Base-by-base conservation (phyloP, 2,329 filamentous ascomycete genomes). In the Chrysoporthe deuterocubensis region DNA sequence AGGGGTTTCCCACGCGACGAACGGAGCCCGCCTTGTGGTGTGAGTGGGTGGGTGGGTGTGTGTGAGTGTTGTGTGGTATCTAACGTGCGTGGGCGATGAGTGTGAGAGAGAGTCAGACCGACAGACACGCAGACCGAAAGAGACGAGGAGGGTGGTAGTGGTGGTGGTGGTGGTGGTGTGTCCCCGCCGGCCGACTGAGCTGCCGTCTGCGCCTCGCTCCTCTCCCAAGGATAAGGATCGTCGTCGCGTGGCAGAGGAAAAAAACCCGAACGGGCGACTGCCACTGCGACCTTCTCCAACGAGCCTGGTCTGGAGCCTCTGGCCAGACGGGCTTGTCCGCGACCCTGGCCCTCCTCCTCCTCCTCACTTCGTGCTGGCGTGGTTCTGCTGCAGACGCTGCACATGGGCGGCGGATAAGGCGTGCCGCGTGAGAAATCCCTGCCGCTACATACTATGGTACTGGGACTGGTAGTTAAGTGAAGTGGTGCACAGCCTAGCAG, bases 381-480 rank as follows among this genome's bases (percentile, higher is more conserved):
- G 50, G 14, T n/a, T 34, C 52, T 57, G 16, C 54, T 57, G 54
- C 54, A 40, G 52, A 57, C 26, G 52, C 52, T 8, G 52, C 52
- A 54, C 50, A 37, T 57, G 32, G 52, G 16, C 6, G 6, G 9
- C 54, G 54, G 54, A 57, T 57, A 40, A 57, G 54, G 54, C 54
- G 34, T 57, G 54, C 54, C 54, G 54, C 54, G 50, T 54, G 32
- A n/a, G 16, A 57, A 57, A 18, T 46, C 44, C 44, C 44, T 46
- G 37, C 26, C 26, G 26, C 26, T 2, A 26, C 26, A 26, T 26
- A 26, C 26, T 26, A 26, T 26, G 26, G 26, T 26, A 26, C 26
- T 26, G 26, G 26, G 2, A 26, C 26, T 26, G 26, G 26, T 26
- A 0, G 26, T 26, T 26, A 0, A 26, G 26, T 26, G 26, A 26